Percentiles rank a stretch among this genome's conserved stretches.
Conservation (phyloP, 164 flowering plant genomes). For the Magnolia changhungtana region DNA sequence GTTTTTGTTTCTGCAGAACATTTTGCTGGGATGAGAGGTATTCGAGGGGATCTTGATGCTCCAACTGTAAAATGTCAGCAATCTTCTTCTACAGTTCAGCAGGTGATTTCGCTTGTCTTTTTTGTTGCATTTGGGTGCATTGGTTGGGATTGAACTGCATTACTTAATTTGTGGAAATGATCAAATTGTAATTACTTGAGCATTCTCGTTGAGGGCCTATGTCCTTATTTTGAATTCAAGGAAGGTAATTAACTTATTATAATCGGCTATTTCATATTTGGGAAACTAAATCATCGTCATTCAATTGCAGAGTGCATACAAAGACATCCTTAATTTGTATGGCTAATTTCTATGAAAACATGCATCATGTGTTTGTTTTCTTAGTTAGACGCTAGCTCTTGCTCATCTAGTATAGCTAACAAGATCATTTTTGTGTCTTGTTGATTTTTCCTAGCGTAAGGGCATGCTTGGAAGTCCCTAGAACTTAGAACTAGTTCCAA, state of each 20-base stretch:
- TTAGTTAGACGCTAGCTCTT: neutral
- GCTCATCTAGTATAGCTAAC: neutral
- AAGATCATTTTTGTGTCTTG: constrained; percentile 2
- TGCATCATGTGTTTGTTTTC: neutral
- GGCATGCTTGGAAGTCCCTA: too few relatives aligned
- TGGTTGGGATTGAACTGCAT: too few relatives aligned
- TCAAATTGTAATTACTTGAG: too few relatives aligned
- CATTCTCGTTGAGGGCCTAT: too few relatives aligned
- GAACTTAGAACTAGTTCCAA: neutral
- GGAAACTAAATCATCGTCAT: too few relatives aligned
- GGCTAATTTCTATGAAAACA: neutral
- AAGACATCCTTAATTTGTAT: neutral
- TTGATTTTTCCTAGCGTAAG: too few relatives aligned
- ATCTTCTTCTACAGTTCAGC: neutral
- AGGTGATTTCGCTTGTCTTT: neutral
- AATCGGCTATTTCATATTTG: too few relatives aligned
- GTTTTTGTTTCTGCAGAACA: neutral
- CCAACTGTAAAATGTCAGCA: neutral
- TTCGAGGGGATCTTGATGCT: neutral
- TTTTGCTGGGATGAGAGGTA: constrained; percentile 3
- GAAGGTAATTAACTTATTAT: too few relatives aligned
- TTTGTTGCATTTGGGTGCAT: neutral
- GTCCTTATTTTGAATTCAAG: too few relatives aligned
- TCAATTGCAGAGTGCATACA: neutral
- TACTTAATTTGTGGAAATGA: too few relatives aligned